Evolutionary conservation across 176 grass and related monocot species (phyloP), one percentile per base, ranked within the genome.

Genomic region (Oryza coarctata): DNA sequence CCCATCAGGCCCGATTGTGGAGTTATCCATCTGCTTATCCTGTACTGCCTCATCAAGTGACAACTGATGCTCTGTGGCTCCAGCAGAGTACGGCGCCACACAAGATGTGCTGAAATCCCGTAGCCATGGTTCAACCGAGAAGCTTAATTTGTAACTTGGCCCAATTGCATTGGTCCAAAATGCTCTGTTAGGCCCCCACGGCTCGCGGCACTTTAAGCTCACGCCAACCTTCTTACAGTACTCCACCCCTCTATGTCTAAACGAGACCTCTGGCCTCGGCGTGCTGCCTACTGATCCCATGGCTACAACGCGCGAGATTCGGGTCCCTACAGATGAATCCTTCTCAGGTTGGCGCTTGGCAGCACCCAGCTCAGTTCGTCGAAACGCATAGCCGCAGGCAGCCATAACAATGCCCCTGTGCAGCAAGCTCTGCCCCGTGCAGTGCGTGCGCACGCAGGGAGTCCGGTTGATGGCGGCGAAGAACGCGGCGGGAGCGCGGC

Each of bases 61-160:
- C 17, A 98, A 61, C 2, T 98, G 88, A 68, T 81, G 67, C 65
- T 88, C 93, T 74, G 91, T 88, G 25, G 89, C 87, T 63, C 90
- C 91, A 23, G 86, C 83, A 78, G 89, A 93, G 74, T 83, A 95
- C 14, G 93, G 85, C 1, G 87, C 72, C 14, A 38, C 75, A 83
- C 89, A 91, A 2, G 77, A 89, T 1, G 69, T 77, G 63, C 63
- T 82, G 35, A 91, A 91, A 39, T 85, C 72, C 49, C 66, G 82
- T 45, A 63, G 15, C 87, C 88, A 86, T 31, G 71, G 88, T 33
- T 88, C 63, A 32, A 87, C 68, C n/a, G 77, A 75, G 88, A 70
- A 84, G 79, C 81, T 84, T 40, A 87, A 58, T 70, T 65, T 90
- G 76, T 84, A 84, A 14, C 49, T 64, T 12, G 80, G 81, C 15